Base-by-base conservation (phyloP, 164 flowering plant genomes). In the Aristolochia fimbriata region DNA sequence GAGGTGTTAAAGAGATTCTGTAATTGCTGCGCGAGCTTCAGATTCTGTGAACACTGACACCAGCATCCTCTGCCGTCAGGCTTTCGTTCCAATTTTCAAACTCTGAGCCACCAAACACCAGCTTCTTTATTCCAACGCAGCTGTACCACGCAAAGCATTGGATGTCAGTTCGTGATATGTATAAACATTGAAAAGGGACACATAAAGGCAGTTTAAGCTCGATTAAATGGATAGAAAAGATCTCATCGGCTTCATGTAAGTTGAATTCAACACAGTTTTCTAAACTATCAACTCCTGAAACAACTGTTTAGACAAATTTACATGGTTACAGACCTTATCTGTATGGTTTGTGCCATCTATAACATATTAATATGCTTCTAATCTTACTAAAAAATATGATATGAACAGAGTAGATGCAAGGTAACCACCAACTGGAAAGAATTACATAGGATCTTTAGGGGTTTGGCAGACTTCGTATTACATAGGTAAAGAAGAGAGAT, bases 21-120 rank as follows among this genome's bases (percentile, higher is more conserved):
- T 27, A 2, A 5, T 5, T 27, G 2, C 30, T 27, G 2, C 5
- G 5, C 30, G 5, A 27, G 51, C 16, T 47, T 51, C 19, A 51
- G 55, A 51, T 51, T 25, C 23, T 51, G 23, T 51, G 55, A 11
- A 51, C 55, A 51, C 55, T 51, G 69, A 17, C 86, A 58, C 92
- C 91, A n/a, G 84, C 77, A 71, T 80, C 88, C 61, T 92, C 98
- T 25, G 88, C 68, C 59, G 75, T 77, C 68, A 81, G 59, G 61
- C 74, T 74, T 70, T 87, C 91, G 62, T 78, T 87, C 97, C 98
- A 89, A 61, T 61, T 79, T 77, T 87, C 94, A 61, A 81, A 83
- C 70, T 85, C 88, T 25, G 79, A 65, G 59, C 97, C 96, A 37
- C 98, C 98, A 81, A 93, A 87, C 48, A 78, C 81, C 68, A 89